Evolutionary conservation across 495 filamentous ascomycete genomes (phyloP).

Genomic region (Baudoinia panamericana): DNA sequence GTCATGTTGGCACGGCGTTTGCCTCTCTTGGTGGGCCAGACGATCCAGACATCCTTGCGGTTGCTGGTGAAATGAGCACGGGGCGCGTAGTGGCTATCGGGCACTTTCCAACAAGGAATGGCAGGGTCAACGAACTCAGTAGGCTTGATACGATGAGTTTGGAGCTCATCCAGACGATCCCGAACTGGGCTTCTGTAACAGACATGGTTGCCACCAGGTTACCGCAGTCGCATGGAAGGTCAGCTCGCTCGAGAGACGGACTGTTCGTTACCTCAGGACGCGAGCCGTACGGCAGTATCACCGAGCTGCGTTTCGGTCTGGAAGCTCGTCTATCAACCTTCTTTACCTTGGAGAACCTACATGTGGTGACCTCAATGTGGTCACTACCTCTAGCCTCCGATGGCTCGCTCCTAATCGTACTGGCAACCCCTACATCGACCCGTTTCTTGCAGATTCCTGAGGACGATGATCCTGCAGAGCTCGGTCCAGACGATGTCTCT

Average conservation of each 20-base stretch:
- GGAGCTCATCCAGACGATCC: conserved; percentile 43
- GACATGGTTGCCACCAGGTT: conserved; percentile 39
- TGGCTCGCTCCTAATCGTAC: conserved; percentile 8
- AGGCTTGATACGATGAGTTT: conserved; percentile 29
- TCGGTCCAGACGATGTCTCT: conserved; percentile 4
- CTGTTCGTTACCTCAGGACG: conserved; percentile 26
- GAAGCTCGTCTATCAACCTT: conserved; percentile 17
- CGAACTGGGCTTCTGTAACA: conserved; percentile 72
- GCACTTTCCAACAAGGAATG: conserved; percentile 25
- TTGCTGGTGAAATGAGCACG: conserved; percentile 67
- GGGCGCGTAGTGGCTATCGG: conserved; percentile 32
- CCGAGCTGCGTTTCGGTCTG: conserved; percentile 25
- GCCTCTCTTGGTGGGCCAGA: conserved; percentile 40
- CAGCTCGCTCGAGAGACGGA: conserved; percentile 6
- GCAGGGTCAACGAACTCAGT: conserved; percentile 28
- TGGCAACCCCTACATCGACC: conserved; percentile 13
- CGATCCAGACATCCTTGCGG: conserved; percentile 61
- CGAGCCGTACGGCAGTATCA: conserved; percentile 25
- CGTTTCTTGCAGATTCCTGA: conserved; percentile 5
- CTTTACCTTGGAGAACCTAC: conserved; percentile 1
- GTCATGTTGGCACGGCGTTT: conserved; percentile 53
- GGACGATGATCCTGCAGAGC: conserved; percentile 8
- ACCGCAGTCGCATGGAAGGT: conserved; percentile 8
- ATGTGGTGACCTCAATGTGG: conserved; percentile 21
- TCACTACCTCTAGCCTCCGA: conserved; percentile 2